A percentile compares a stretch with the other conserved stretches of the same genome.
phyloP scores from a whole-genome alignment of 2,329 filamentous ascomycete species.

The Orbilia ellipsospora region DNA sequence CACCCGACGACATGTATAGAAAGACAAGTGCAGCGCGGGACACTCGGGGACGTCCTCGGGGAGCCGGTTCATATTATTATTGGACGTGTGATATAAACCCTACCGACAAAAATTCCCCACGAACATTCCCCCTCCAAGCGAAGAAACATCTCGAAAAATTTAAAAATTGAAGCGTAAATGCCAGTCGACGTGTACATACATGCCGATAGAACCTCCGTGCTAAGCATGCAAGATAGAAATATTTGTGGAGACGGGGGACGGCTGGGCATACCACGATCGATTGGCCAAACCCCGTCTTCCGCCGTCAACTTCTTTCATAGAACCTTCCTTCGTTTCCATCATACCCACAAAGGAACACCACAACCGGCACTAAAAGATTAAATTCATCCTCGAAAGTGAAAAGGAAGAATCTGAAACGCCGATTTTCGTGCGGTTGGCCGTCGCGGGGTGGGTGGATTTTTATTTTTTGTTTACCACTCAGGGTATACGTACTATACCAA shows the following conservation, averaged over 20 bases:
- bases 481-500: neutral
- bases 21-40: too few relatives aligned
- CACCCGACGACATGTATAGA: neutral
- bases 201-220: constrained; percentile 8
- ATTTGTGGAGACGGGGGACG: neutral
- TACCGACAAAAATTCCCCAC: neutral
- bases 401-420: neutral
- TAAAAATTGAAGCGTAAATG: neutral
- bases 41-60: constrained; percentile 3
- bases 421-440: too few relatives aligned
- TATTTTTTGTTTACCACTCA: too few relatives aligned
- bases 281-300: neutral
- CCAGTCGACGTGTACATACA: constrained; percentile 35
- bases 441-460: too few relatives aligned
- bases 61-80: constrained; percentile 7
- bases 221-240: too few relatives aligned
- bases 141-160: neutral
- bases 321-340: neutral
- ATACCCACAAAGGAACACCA: too few relatives aligned
- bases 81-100: constrained; percentile 5
- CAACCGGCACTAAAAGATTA: too few relatives aligned
- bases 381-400: neutral
- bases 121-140: neutral
- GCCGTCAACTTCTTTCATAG: neutral
- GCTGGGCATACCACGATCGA: constrained; percentile 13